phyloP scores from a whole-genome alignment of 2,329 filamentous ascomycete genomes.

The Fusarium anthophilum region DNA sequence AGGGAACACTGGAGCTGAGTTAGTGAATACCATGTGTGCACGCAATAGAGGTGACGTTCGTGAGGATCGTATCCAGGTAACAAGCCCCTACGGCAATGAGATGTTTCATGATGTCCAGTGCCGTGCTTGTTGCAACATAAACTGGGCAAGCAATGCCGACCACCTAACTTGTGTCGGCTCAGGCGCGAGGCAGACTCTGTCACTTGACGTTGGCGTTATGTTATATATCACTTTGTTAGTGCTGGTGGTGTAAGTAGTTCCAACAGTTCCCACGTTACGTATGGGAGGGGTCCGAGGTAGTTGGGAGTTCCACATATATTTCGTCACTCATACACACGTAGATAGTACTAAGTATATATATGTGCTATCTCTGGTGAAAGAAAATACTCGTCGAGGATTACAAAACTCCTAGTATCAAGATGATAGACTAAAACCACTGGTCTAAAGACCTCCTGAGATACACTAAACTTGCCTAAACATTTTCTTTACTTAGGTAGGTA shows the following conservation, averaged over 20 bases:
- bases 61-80: conserved; percentile 77
- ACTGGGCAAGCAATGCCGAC: background rate
- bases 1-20: conserved; percentile 62
- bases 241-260: background rate
- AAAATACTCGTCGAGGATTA: background rate
- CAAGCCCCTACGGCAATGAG: conserved; percentile 73
- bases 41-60: conserved; percentile 53
- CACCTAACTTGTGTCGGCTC: background rate
- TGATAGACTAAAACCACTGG: background rate
- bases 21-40: conserved; percentile 4
- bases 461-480: background rate
- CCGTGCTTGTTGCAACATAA: background rate
- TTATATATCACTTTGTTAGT: background rate
- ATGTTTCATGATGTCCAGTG: conserved; percentile 56
- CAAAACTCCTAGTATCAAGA: background rate
- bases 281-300: background rate
- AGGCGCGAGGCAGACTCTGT: background rate
- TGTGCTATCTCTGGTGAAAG: background rate
- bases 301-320: conserved; percentile 18
- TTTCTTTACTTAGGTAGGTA: background rate
- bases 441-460: background rate
- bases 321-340: conserved; percentile 6
- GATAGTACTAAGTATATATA: no score
- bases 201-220: background rate
- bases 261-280: background rate